Evolutionary conservation across 192 early-diverging fungal genomes (phyloP).

Genomic region (Linnemannia elongata): DNA sequence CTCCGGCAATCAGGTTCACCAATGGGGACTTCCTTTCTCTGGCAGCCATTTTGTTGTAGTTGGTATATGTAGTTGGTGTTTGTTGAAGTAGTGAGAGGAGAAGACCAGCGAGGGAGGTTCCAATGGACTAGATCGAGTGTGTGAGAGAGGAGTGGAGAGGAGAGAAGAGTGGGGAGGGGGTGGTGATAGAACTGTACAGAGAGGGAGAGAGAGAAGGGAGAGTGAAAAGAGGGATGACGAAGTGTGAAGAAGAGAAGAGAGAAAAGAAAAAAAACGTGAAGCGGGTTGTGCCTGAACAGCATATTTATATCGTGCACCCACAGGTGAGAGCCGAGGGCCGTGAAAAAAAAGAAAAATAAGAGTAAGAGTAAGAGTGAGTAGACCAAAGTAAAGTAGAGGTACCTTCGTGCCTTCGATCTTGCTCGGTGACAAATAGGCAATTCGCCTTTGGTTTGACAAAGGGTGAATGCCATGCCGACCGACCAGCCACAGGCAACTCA

Average conservation of each 20-base stretch:
- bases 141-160: background rate
- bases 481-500: background rate
- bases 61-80: background rate
- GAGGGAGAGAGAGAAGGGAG: background rate
- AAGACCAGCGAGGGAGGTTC: background rate
- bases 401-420: background rate
- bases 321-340: constrained; percentile 26
- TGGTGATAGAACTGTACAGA: background rate
- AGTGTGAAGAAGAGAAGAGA: constrained; percentile 15
- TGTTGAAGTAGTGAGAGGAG: background rate
- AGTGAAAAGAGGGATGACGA: constrained; percentile 8
- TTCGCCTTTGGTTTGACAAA: background rate
- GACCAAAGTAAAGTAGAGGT: constrained; percentile 1
- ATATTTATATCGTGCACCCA: constrained; percentile 29
- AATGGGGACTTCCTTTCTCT: constrained; percentile 73
- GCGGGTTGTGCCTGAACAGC: background rate
- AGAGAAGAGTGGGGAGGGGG: background rate
- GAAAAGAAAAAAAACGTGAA: background rate
- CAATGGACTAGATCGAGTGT: constrained; percentile 7
- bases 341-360: background rate
- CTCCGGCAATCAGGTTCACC: constrained; percentile 90
- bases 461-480: constrained; percentile 1
- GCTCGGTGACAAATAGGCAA: background rate
- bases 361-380: background rate
- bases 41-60: constrained; percentile 20